Evolutionary conservation across 2,329 filamentous ascomycete species (phyloP), one percentile per base, ranked within the genome.

Genomic region (Clonostachys rosea): DNA sequence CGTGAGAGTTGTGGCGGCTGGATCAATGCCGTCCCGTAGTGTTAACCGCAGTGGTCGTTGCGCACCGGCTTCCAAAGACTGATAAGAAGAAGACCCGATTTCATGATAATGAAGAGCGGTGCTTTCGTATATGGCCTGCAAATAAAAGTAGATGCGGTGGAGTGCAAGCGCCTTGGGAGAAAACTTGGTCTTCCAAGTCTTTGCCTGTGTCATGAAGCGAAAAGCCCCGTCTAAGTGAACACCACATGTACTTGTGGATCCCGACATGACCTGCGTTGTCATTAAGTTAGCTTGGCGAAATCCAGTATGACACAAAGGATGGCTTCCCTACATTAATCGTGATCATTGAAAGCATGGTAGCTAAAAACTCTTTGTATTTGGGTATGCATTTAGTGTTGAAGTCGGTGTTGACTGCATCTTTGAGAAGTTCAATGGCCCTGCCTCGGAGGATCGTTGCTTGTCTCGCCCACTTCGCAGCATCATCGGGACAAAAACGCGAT

Each of bases 291-390:
- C 18, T 10, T n/a, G 9, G n/a, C 16, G 12, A 14, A 11, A 1
- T 36, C 16, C 12, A 10, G 13, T 7, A 2, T 42, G 30, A 44
- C 33, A 17, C 7, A 42, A 6, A 34, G 14, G 7, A 18, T 9
- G n/a, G 5, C 10, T 36, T 45, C 14, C 36, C 37, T 39, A 56
- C 57, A 37, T 59, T 59, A 5, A 59, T 60, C 0, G 56, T 53
- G 13, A 59, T 54, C 57, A 60, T 60, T 3, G 57, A 60, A 20
- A 60, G 10, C 55, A 59, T 59, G 2, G 57, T 59, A 1, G 58
- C 58, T 2, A 59, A 43, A 17, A 56, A 56, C 14, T 59, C 58
- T n/a, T 60, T 60, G 18, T 60, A 60, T 33, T 55, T 59, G 5
- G 57, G 56, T 14, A 33, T 43, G 6, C 44, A 43, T 3, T 44